These are phyloP conservation scores for Suhomyces emberorum DNA, from an alignment of 805 yeast genomes.

Conservation along the genomic window DNA sequence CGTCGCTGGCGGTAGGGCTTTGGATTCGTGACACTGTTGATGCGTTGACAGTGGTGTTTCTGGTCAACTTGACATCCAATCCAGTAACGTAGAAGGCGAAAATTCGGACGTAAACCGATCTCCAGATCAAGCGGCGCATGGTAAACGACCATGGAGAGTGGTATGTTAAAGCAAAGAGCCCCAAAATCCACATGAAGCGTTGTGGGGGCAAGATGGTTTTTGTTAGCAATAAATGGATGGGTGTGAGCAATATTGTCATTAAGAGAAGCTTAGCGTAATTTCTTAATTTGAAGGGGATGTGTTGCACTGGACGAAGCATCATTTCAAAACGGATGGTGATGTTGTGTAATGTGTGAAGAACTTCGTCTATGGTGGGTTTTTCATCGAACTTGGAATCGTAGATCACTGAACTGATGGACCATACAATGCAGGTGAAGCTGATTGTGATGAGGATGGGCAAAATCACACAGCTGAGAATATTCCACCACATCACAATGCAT, in stretches of 20 bases:
- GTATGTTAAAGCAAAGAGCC: constrained; percentile 39
- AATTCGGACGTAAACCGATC: constrained; percentile 43
- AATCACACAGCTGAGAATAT: constrained; percentile 26
- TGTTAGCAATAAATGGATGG: constrained; percentile 40
- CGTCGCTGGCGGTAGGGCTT: constrained; percentile 17
- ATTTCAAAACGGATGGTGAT: constrained; percentile 42
- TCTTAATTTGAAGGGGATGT: constrained; percentile 20
- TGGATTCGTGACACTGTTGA: constrained; percentile 13
- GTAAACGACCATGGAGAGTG: constrained; percentile 50
- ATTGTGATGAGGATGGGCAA: constrained; percentile 40
- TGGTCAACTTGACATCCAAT: constrained; percentile 9
- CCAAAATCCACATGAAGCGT: constrained; percentile 33
- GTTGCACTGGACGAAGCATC: constrained; percentile 37
- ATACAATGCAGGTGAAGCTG: constrained; percentile 38
- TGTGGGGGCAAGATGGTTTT: constrained; percentile 30
- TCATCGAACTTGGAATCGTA: constrained; percentile 43
- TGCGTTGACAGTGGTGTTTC: constrained; percentile 3
- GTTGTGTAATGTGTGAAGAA: constrained; percentile 45
- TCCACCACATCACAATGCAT: constrained; percentile 44
- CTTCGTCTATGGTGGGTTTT: constrained; percentile 53
- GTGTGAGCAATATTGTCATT: constrained; percentile 37
- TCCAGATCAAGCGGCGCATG: constrained; percentile 46
- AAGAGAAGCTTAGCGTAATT: constrained; percentile 30
- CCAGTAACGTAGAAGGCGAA: constrained; percentile 42
- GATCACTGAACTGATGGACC: constrained; percentile 43